phyloP scores from a whole-genome alignment of 495 filamentous ascomycete species.

The Sordaria brevicollis region DNA sequence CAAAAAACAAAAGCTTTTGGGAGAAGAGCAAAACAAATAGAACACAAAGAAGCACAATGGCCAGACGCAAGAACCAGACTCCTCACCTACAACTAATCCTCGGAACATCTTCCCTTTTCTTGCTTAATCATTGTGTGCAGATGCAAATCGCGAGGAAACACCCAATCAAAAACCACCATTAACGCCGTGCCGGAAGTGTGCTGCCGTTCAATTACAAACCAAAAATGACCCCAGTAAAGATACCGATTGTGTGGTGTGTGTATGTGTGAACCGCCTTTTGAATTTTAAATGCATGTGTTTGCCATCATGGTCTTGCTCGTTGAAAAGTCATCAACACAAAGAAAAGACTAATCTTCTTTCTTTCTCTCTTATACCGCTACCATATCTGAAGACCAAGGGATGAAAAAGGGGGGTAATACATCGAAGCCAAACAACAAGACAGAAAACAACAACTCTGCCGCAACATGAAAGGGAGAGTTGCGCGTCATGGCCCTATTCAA shows the following conservation, averaged over 20 bases:
- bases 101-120: background rate
- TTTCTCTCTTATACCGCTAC: background rate
- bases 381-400: background rate
- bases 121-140: background rate
- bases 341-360: background rate
- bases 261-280: background rate
- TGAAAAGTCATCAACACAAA: background rate
- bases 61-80: background rate
- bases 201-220: background rate
- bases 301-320: background rate
- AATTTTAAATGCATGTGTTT: background rate
- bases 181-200: background rate
- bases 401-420: background rate
- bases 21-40: background rate
- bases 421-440: conserved; percentile 5
- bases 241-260: too few relatives aligned
- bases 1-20: background rate
- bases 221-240: background rate
- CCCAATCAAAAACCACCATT: background rate
- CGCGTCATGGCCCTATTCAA: conserved; percentile 6
- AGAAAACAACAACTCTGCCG: conserved; percentile 5
- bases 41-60: background rate
- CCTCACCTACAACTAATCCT: background rate
- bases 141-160: background rate
- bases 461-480: conserved; percentile 2